These are phyloP conservation scores for Cutaneotrichosporon cutaneum DNA, from an alignment of 1,284 basidiomycete genomes.

Conservation along the genomic window DNA sequence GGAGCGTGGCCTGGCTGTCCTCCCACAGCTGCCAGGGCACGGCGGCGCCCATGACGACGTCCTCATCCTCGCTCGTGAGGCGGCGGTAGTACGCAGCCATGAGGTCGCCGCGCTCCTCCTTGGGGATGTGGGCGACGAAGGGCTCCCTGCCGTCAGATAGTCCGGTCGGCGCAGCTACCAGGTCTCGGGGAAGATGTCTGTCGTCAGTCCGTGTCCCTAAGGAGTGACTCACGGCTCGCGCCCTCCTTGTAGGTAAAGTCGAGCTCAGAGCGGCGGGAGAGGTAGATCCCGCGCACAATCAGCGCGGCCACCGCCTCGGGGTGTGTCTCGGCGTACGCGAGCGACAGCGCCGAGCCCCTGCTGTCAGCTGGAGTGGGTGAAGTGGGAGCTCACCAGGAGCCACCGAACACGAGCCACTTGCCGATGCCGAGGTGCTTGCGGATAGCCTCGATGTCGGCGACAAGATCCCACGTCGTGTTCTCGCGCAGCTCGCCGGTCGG, in stretches of 20 bases:
- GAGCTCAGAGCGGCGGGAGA: constrained; percentile 78
- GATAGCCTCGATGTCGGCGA: constrained; percentile 82
- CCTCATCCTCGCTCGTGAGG: constrained; percentile 68
- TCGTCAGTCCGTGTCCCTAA: too few relatives aligned
- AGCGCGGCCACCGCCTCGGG: constrained; percentile 76
- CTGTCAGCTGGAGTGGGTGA: background rate
- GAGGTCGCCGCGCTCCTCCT: constrained; percentile 72
- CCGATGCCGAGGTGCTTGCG: constrained; percentile 69
- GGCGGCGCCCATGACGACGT: constrained; percentile 63
- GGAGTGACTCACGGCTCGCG: constrained; percentile 33
- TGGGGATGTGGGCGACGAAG: constrained; percentile 76
- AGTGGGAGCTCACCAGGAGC: constrained; percentile 69
- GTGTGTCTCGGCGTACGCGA: constrained; percentile 83
- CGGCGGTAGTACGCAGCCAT: constrained; percentile 72
- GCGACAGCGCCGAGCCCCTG: constrained; percentile 75
- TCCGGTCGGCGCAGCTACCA: constrained; percentile 50
- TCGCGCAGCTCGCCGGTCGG: constrained; percentile 76
- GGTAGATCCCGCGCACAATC: constrained; percentile 88
- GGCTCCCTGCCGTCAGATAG: constrained; percentile 58
- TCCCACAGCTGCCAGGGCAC: constrained; percentile 77
- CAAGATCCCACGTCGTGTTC: constrained; percentile 94
- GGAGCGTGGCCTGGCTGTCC: constrained; percentile 76
- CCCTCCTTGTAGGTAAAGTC: constrained; percentile 83
- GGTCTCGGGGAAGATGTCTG: constrained; percentile 74
- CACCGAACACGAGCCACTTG: constrained; percentile 89